Evolutionary conservation across 2,329 filamentous ascomycete species (phyloP), one percentile per base, ranked within the genome.

Genomic region (Alternaria ethzedia): DNA sequence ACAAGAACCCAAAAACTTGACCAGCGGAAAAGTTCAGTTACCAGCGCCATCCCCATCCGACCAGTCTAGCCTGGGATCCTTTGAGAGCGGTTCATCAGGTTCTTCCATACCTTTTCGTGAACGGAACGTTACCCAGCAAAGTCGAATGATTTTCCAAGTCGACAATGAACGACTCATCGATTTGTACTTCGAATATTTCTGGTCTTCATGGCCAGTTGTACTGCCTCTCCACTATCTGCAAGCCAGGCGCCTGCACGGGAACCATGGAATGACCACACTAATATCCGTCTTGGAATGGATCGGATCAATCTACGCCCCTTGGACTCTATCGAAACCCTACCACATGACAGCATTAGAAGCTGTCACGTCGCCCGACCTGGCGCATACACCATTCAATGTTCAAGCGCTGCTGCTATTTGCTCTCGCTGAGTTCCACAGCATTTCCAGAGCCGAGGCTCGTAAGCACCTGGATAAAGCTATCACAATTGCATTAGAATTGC

Each of bases 381-480:
- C 67, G 25, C 68, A 60, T 56, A 76, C 73, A 10, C 71, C 76
- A 0, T 92, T 89, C 75, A 82, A 88, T 13, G 88, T 96, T 1
- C 94, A 97, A 79, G 89, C 92, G 3, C 84, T 95, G 75, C 81
- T 97, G 59, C 82, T 97, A 2, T 86, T 94, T 55, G 86, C 93
- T 8, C 88, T 97, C 62, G 89, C 89, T 0, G 84, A 96, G 17
- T 91, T 96, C 94, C 30, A 92, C 94, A 78, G 90, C 90, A n/a
- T 89, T 85, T 65, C 90, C 88, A 74, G 85, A 91, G 66, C 87
- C 89, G 63, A 86, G 86, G 49, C 89, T 86, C 74, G 90, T 89
- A 83, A 88, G 47, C 86, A 90, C 15, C 83, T 97, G 7, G 82
- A 84, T 17, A 84, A 87, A 30, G 90, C 89, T 2, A 89, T 93